phyloP scores from a whole-genome alignment of 352 stramenopile species.

The Vaucheria bursata region DNA sequence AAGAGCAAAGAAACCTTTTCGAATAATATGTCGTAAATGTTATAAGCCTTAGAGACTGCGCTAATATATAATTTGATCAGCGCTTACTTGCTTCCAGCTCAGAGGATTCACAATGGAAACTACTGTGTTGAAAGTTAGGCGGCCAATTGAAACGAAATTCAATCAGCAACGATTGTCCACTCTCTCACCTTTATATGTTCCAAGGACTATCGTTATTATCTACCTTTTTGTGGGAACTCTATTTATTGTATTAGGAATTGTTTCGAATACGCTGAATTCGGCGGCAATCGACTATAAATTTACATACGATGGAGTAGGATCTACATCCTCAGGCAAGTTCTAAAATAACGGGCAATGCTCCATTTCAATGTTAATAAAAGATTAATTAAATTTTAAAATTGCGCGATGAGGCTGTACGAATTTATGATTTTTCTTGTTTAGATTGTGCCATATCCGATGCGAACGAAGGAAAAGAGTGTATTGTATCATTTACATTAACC shows the following conservation, averaged over 20 bases:
- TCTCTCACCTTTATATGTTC: neutral
- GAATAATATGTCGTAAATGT: too few species aligned
- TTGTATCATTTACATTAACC: conserved; percentile 70
- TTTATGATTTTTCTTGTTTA: neutral
- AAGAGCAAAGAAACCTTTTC: too few species aligned
- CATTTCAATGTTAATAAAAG: neutral
- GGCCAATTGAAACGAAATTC: neutral
- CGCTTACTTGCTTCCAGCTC: too few species aligned
- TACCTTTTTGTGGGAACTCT: neutral
- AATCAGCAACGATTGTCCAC: neutral
- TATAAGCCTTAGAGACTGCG: too few species aligned
- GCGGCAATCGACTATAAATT: neutral
- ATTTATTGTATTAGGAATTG: neutral
- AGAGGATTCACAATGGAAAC: too few species aligned
- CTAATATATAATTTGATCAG: too few species aligned
- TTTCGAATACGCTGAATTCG: neutral
- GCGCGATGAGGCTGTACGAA: neutral
- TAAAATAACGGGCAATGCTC: neutral
- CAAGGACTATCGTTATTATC: neutral
- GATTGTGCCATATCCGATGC: conserved; percentile 37
- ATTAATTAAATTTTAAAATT: neutral
- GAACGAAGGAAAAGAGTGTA: conserved; percentile 26
- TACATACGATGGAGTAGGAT: neutral
- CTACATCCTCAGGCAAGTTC: neutral
- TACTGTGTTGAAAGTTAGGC: neutral